Evolutionary conservation across 148 eudicot species (phyloP).

Genomic region (Rhododendron henanense): DNA sequence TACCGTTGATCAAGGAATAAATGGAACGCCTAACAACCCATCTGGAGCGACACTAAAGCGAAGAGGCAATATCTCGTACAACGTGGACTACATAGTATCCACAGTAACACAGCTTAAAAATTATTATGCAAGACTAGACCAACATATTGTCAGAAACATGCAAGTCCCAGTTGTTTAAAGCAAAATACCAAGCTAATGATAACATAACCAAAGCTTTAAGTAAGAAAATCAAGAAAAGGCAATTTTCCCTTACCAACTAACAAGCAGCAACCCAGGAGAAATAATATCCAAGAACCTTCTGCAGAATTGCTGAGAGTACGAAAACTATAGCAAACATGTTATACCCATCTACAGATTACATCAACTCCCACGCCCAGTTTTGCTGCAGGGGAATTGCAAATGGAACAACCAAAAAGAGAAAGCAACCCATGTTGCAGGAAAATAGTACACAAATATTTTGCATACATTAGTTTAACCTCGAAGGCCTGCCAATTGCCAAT

Average conservation of each 20-base stretch:
- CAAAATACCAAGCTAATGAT: slow-evolving; percentile 15
- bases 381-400: slow-evolving; percentile 40
- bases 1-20: background rate
- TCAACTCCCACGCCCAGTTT: slow-evolving; percentile 49
- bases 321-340: slow-evolving; percentile 49
- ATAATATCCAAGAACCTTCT: slow-evolving; percentile 56
- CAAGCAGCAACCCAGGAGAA: slow-evolving; percentile 71
- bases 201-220: slow-evolving; percentile 20
- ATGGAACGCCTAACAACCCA: slow-evolving; percentile 20
- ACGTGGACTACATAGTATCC: slow-evolving; percentile 14
- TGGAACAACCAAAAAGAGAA: slow-evolving; percentile 22
- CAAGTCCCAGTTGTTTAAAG: slow-evolving; percentile 8
- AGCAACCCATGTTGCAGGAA: slow-evolving; percentile 22
- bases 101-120: slow-evolving; percentile 27
- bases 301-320: slow-evolving; percentile 60
- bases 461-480: slow-evolving; percentile 8
- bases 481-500: slow-evolving; percentile 10
- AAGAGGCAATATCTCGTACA: slow-evolving; percentile 29
- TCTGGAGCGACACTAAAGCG: slow-evolving; percentile 12
- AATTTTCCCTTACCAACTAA: slow-evolving; percentile 73
- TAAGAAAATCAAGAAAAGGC: slow-evolving; percentile 46
- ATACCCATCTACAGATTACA: slow-evolving; percentile 46
- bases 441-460: background rate
- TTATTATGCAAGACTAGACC: background rate
- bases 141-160: background rate